Conservation (phyloP, 2,329 filamentous ascomycete genomes). For the Epichloe gansuensis region DNA sequence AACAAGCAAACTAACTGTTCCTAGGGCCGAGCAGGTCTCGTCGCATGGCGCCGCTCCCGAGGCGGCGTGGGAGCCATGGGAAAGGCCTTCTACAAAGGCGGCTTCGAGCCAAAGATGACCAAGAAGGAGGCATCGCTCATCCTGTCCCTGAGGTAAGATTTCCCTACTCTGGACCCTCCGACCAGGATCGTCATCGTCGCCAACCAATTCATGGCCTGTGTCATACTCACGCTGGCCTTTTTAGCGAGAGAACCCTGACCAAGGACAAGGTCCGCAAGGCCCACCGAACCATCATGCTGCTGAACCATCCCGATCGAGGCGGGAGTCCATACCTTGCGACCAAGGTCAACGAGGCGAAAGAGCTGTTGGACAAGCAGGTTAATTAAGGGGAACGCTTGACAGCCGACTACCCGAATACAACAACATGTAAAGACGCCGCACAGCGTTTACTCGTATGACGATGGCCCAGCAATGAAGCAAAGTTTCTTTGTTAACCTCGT, state of each 20-base stretch:
- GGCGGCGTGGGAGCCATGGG: constrained; percentile 69
- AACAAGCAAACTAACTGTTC: background rate
- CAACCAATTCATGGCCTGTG: no score
- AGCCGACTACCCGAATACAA: background rate
- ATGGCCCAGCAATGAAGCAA: no score
- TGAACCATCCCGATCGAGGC: constrained; percentile 95
- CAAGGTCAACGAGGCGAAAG: constrained; percentile 97
- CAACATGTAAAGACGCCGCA: no score
- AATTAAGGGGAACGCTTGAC: constrained; percentile 8
- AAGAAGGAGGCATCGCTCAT: constrained; percentile 83
- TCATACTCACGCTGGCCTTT: background rate
- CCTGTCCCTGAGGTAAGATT: constrained; percentile 66
- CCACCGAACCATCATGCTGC: constrained; percentile 87
- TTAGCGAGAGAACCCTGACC: constrained; percentile 70
- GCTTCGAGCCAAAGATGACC: constrained; percentile 95
- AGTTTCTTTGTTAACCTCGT: no score
- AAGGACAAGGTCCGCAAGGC: constrained; percentile 94
- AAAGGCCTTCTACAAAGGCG: constrained; percentile 93
- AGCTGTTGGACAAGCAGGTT: constrained; percentile 67
- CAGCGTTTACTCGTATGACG: no score
- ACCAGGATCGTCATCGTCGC: no score
- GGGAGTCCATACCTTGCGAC: constrained; percentile 93
- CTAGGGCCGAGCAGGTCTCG: constrained; percentile 81
- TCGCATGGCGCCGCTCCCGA: constrained; percentile 73
- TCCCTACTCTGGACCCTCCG: no score